Base-by-base conservation (phyloP, 1,139 yeast genomes). In the Meyerozyma sp. region DNA sequence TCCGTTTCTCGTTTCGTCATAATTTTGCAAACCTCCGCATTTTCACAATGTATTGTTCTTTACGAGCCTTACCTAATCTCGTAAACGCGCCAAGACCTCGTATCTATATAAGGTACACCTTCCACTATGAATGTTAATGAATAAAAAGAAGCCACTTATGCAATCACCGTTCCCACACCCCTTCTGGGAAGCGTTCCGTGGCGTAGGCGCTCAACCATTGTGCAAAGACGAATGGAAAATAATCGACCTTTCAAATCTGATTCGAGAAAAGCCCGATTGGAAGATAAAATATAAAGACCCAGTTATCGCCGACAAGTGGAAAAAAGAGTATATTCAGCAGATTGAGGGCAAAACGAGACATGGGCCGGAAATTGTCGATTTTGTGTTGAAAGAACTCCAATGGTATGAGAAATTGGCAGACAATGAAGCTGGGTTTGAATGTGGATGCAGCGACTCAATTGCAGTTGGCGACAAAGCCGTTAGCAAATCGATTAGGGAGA, bases 191-290 rank as follows among this genome's bases (percentile, higher is more conserved):
- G 48, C 59, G 1, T 57, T 41, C 37, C 3, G 42, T 5, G 49
- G 45, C 11, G 8, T 40, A 11, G 63, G 62, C 1, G 59, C 58
- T 2, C 8, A 21, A 10, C 48, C 55, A 8, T 52, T 49, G 44
- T 50, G 61, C 35, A 40, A 50, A 14, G 59, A 62, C 36, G 70
- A 66, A 49, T 56, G 59, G 58, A 44, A 53, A 13, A 58, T 66
- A 6, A 49, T 55, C 23, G 54, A 55, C 2, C 47, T 66, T 16
- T 57, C 63, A n/a, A 46, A 49, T 40, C 41, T 49, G 8, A 62
- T 66, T 34, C 52, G 70, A 26, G 44, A 44, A 8, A 69, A 67
- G 44, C 63, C 64, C 1, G 51, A 63, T 18, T 69, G 75, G 75
- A 52, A 57, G 43, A 16, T 42, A 4, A 69, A 69, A 46, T 63